Percentiles rank a stretch among this genome's conserved stretches.
These are phyloP conservation scores for Starmerella stigmatis DNA, from an alignment of 805 yeast species.

Conservation along the genomic window DNA sequence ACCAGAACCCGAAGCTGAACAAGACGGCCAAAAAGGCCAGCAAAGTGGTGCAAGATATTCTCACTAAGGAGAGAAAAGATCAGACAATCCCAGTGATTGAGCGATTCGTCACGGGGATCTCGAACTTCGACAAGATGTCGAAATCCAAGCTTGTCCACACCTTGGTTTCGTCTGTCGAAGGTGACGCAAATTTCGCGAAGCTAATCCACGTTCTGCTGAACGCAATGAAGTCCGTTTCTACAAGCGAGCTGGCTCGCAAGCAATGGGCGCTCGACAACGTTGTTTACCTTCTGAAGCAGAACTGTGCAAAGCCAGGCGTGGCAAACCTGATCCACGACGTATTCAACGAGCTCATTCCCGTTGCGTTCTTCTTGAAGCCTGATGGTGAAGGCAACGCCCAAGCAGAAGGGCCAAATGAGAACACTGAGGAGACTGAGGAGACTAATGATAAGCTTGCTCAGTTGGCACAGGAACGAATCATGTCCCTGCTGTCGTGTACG, in stretches of 20 bases:
- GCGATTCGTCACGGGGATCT: slow-evolving; percentile 21
- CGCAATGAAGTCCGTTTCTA: slow-evolving; percentile 19
- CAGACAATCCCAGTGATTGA: slow-evolving; percentile 12
- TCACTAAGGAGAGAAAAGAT: slow-evolving; percentile 3
- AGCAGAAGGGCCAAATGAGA: background rate
- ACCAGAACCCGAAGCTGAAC: slow-evolving; percentile 52
- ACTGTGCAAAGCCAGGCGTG: slow-evolving; percentile 17
- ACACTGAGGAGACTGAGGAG: background rate
- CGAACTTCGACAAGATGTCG: slow-evolving; percentile 67
- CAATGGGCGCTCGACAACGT: slow-evolving; percentile 54
- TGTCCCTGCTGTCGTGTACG: slow-evolving; percentile 54
- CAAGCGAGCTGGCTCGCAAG: slow-evolving; percentile 10
- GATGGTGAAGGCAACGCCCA: background rate
- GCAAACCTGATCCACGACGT: slow-evolving; percentile 31
- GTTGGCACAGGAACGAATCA: slow-evolving; percentile 39
- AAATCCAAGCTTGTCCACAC: slow-evolving; percentile 55
- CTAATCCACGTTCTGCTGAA: slow-evolving; percentile 24
- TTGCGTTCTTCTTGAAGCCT: slow-evolving; percentile 34
- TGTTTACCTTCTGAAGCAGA: slow-evolving; percentile 35
- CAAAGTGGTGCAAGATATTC: slow-evolving; percentile 21
- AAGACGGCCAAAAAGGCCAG: slow-evolving; percentile 52
- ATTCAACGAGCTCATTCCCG: slow-evolving; percentile 34
- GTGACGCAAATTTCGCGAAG: slow-evolving; percentile 14
- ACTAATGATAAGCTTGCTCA: slow-evolving; percentile 19
- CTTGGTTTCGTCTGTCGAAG: slow-evolving; percentile 29